These are phyloP conservation scores for Suhomyces guaymorum DNA, from an alignment of 1,139 yeast genomes.

Conservation along the genomic window DNA sequence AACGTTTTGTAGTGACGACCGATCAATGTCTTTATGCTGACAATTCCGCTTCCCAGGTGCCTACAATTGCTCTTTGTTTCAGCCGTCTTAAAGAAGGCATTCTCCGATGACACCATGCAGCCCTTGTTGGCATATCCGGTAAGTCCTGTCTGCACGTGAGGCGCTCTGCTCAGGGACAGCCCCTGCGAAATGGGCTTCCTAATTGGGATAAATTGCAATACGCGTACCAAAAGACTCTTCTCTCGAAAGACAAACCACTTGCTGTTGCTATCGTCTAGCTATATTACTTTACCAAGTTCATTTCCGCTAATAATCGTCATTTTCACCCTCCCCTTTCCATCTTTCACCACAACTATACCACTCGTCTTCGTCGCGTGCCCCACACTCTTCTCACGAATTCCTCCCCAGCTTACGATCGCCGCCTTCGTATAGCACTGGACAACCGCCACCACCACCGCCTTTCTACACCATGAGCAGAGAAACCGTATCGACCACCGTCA, in stretches of 20 bases:
- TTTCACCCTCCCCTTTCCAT: too few relatives aligned
- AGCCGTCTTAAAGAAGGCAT: background rate
- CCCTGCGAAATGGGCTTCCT: conserved; percentile 11
- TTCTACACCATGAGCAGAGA: conserved; percentile 7
- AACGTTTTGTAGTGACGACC: too few relatives aligned
- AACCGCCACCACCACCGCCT: background rate
- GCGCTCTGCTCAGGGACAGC: conserved; percentile 1
- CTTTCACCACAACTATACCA: too few relatives aligned
- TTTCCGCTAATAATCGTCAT: too few relatives aligned
- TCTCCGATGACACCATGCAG: background rate
- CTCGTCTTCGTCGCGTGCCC: too few relatives aligned
- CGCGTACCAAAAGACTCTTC: conserved; percentile 10
- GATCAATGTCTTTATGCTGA: too few relatives aligned
- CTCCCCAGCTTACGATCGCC: background rate
- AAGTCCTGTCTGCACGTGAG: conserved; percentile 2
- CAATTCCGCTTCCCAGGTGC: background rate
- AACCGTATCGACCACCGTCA: conserved; percentile 10
- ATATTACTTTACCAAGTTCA: conserved; percentile 1
- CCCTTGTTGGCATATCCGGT: background rate
- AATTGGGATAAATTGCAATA: conserved; percentile 12
- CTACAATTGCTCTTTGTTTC: background rate
- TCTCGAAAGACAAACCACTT: conserved; percentile 1
- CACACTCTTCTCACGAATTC: too few relatives aligned
- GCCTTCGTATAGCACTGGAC: background rate
- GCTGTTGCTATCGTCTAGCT: conserved; percentile 9